phyloP scores from a whole-genome alignment of 805 yeast species.

The Kodamaea kaohsiungensis region DNA sequence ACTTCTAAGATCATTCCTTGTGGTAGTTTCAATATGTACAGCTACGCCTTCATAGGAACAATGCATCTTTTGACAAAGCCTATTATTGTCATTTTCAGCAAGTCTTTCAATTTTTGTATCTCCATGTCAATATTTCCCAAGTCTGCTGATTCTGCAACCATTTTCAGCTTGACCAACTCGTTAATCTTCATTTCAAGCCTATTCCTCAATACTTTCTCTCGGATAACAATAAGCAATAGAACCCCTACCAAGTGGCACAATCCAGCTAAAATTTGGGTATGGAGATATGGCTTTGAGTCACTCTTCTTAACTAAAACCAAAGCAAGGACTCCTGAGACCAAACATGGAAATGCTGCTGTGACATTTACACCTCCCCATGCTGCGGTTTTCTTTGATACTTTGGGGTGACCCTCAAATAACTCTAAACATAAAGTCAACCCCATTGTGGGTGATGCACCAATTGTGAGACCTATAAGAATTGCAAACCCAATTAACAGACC shows the following conservation, averaged over 20 bases:
- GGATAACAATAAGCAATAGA: slow-evolving; percentile 43
- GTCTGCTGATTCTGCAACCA: not conserved
- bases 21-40: not conserved
- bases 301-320: slow-evolving; percentile 35
- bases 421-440: slow-evolving; percentile 14
- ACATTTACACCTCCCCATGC: slow-evolving; percentile 42
- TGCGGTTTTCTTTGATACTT: slow-evolving; percentile 29
- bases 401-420: slow-evolving; percentile 8
- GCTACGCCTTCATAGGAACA: not conserved
- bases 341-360: slow-evolving; percentile 29
- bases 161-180: not conserved
- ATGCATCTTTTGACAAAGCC: not conserved
- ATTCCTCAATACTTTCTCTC: slow-evolving; percentile 53
- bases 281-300: slow-evolving; percentile 45
- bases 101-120: not conserved
- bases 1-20: no score
- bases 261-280: slow-evolving; percentile 64
- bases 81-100: not conserved
- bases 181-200: slow-evolving; percentile 23
- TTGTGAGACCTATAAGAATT: slow-evolving; percentile 28
- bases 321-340: slow-evolving; percentile 57
- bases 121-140: not conserved
- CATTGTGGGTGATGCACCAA: slow-evolving; percentile 30
- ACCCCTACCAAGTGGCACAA: slow-evolving; percentile 43
- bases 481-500: slow-evolving; percentile 32